phyloP scores from a whole-genome alignment of 2,329 filamentous ascomycete genomes.

The Venturia asperata region DNA sequence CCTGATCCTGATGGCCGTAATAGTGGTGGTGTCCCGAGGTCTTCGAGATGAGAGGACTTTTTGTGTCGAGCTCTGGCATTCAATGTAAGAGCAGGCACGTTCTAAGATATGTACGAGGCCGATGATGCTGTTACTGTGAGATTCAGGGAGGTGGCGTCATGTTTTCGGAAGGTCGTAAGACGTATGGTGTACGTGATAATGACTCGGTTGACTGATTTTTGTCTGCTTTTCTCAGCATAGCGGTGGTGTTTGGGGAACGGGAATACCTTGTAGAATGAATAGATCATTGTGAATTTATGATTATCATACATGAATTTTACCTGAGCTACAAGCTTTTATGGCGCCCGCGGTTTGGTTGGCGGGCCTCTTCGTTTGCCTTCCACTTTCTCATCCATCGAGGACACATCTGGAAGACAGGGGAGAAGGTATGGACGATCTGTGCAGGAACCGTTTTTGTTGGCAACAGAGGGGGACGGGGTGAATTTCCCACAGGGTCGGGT shows the following conservation, averaged over 20 bases:
- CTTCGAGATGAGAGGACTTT: not conserved
- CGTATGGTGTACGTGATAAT: not conserved
- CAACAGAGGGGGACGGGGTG: too few relatives aligned
- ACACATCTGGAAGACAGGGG: too few relatives aligned
- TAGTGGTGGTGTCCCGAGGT: not conserved
- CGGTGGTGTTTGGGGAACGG: slow-evolving; percentile 6
- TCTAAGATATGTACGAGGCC: not conserved
- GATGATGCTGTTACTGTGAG: not conserved
- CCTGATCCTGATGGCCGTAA: slow-evolving; percentile 7
- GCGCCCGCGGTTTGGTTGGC: too few relatives aligned
- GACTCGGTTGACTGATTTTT: not conserved
- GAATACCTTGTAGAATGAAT: not conserved
- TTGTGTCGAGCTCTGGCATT: not conserved
- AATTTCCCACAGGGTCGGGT: too few relatives aligned
- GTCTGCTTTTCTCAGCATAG: slow-evolving; percentile 12
- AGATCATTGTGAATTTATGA: slow-evolving; percentile 5
- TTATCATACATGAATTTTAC: not conserved
- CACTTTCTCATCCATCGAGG: too few relatives aligned
- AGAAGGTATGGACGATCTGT: too few relatives aligned
- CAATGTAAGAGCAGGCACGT: not conserved
- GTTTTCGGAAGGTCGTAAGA: not conserved
- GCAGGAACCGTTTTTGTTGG: too few relatives aligned
- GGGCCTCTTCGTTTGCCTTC: too few relatives aligned
- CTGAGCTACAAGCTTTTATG: too few relatives aligned
- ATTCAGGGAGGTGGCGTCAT: not conserved